A percentile compares a stretch with the other conserved stretches of the same genome.
Evolutionary conservation across 164 flowering plant genomes (phyloP).

Genomic region (Nelumbo lutea): DNA sequence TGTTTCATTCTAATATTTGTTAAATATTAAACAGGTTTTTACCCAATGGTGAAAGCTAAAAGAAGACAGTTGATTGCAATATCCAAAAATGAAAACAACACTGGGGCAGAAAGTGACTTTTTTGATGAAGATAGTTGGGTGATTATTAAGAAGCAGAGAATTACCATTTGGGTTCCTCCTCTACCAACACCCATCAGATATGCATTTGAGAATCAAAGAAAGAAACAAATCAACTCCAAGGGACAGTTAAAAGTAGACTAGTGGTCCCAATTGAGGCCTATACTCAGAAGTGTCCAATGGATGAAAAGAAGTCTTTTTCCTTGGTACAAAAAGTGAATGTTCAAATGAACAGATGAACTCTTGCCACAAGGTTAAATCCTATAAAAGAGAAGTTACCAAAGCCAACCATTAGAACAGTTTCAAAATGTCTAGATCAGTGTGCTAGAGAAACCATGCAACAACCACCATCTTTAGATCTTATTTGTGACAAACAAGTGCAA

Average conservation of each 20-base stretch:
- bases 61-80: constrained; percentile 25
- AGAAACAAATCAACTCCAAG: constrained; percentile 14
- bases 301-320: constrained; percentile 23
- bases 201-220: constrained; percentile 18
- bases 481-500: constrained; percentile 2
- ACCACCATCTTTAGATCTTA: constrained; percentile 6
- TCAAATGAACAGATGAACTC: constrained; percentile 15
- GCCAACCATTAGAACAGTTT: constrained; percentile 6
- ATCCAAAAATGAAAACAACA: constrained; percentile 21
- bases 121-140: constrained; percentile 65
- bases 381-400: constrained; percentile 10
- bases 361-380: constrained; percentile 8
- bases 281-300: constrained; percentile 12
- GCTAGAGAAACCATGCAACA: constrained; percentile 3
- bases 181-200: constrained; percentile 26
- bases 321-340: constrained; percentile 13
- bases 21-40: constrained; percentile 15
- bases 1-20: not conserved
- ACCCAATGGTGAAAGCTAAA: constrained; percentile 51
- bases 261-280: constrained; percentile 7
- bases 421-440: constrained; percentile 13
- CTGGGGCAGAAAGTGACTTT: constrained; percentile 16
- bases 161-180: constrained; percentile 72
- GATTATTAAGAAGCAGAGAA: constrained; percentile 79
- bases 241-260: constrained; percentile 5